These are phyloP conservation scores for Exophiala xenobiotica DNA, from an alignment of 2,329 filamentous ascomycete species.

Conservation along the genomic window DNA sequence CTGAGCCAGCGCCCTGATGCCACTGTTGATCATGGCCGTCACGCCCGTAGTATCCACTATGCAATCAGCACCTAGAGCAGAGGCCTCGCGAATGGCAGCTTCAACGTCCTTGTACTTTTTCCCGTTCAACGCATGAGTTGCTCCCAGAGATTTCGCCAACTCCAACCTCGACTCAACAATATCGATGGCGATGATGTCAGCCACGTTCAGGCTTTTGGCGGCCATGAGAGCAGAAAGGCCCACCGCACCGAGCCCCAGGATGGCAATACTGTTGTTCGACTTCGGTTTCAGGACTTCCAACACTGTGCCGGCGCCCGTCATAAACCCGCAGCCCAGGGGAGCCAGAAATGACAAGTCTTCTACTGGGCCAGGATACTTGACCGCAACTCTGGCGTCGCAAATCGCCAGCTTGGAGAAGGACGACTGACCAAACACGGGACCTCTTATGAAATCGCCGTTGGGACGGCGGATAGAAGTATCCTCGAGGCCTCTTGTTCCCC, in stretches of 20 bases:
- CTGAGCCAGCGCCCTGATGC: slow-evolving; percentile 4
- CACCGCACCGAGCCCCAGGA: slow-evolving; percentile 49
- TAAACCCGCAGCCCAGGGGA: slow-evolving; percentile 36
- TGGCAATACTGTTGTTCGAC: slow-evolving; percentile 38
- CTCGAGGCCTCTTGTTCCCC: slow-evolving; percentile 3
- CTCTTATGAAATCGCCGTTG: slow-evolving; percentile 2
- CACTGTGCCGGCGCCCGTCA: slow-evolving; percentile 43
- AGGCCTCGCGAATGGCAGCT: slow-evolving; percentile 1
- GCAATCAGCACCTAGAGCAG: neutral
- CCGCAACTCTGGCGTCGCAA: slow-evolving; percentile 32
- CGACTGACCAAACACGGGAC: slow-evolving; percentile 37
- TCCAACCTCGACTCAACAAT: slow-evolving; percentile 38
- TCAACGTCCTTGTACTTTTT: slow-evolving; percentile 1
- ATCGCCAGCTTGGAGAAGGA: slow-evolving; percentile 36
- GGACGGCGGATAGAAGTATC: slow-evolving; percentile 2
- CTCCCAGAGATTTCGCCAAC: slow-evolving; percentile 42
- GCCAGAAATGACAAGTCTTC: slow-evolving; percentile 31
- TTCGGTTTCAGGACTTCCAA: slow-evolving; percentile 41
- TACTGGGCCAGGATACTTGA: slow-evolving; percentile 24
- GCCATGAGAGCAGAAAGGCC: slow-evolving; percentile 50
- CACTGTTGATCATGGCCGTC: slow-evolving; percentile 30
- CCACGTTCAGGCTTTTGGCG: slow-evolving; percentile 43
- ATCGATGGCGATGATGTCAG: slow-evolving; percentile 43
- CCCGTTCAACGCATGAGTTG: slow-evolving; percentile 35
- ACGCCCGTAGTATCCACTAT: slow-evolving; percentile 35